A percentile compares a stretch with the other conserved stretches of the same genome.
These are phyloP conservation scores for Sambucus nigra DNA, from an alignment of 129 eudicot genomes.

Conservation along the genomic window DNA sequence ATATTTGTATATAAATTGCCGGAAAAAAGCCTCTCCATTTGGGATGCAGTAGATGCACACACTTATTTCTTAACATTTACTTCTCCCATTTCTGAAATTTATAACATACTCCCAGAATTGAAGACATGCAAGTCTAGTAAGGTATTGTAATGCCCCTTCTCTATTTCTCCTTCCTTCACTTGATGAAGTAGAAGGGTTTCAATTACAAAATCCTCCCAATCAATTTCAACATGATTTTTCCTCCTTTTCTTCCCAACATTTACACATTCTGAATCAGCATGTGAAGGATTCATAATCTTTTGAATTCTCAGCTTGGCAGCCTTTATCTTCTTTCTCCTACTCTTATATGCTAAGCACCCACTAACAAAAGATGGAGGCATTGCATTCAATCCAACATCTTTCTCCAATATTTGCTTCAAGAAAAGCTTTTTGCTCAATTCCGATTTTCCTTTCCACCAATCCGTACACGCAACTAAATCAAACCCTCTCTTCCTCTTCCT, in stretches of 20 bases:
- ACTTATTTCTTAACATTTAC: not conserved
- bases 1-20: too few relatives aligned
- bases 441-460: conserved; percentile 61
- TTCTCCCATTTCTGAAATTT: not conserved
- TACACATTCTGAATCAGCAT: conserved; percentile 2
- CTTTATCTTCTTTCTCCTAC: conserved; percentile 44
- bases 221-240: conserved; percentile 25
- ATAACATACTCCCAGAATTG: conserved; percentile 8
- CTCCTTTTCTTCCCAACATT: conserved; percentile 23
- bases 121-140: conserved; percentile 72
- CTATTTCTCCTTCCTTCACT: conserved; percentile 64
- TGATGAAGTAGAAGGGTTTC: conserved; percentile 68
- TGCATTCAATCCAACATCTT: conserved; percentile 57
- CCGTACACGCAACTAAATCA: conserved; percentile 16
- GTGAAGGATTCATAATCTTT: conserved; percentile 33
- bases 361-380: conserved; percentile 57
- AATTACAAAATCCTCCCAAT: conserved; percentile 79
- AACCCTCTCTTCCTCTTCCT: conserved; percentile 1
- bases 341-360: conserved; percentile 19
- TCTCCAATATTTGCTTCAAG: conserved; percentile 44
- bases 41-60: too few relatives aligned
- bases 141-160: conserved; percentile 54
- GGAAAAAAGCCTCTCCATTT: too few relatives aligned
- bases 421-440: conserved; percentile 52
- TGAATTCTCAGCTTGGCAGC: conserved; percentile 57